Conservation (phyloP, 2,329 filamentous ascomycete genomes). For the Cladosporium sp. region DNA sequence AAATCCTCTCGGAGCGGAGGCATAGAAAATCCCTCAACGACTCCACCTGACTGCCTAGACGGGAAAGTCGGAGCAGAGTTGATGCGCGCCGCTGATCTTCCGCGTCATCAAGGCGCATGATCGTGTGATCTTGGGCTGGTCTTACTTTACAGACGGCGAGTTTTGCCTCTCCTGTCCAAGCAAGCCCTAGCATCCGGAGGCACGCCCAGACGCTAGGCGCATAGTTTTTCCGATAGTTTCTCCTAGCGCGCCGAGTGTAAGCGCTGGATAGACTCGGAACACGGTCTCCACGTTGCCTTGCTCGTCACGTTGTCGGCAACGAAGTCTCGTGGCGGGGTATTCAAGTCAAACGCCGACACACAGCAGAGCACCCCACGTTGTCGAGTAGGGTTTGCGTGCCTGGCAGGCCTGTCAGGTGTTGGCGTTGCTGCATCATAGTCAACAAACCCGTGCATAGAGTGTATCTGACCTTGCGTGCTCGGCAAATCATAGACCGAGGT, state of each 20-base stretch:
- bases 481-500: constrained; percentile 1
- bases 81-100: constrained; percentile 10
- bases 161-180: constrained; percentile 1
- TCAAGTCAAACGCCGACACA: constrained; percentile 1
- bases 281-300: neutral
- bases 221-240: constrained; percentile 2
- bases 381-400: constrained; percentile 1
- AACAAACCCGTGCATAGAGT: neutral
- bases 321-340: neutral
- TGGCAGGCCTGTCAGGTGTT: neutral
- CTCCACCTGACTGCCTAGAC: constrained; percentile 1
- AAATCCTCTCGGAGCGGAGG: constrained; percentile 12
- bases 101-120: constrained; percentile 1
- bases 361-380: neutral
- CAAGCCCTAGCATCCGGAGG: neutral
- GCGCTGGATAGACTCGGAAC: neutral
- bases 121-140: no score
- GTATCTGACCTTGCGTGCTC: neutral
- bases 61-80: constrained; percentile 9
- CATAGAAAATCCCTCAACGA: constrained; percentile 12
- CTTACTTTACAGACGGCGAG: constrained; percentile 3
- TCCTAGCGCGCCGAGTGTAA: constrained; percentile 10
- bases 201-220: neutral
- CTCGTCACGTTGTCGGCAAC: neutral
- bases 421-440: neutral